Evolutionary conservation across 495 filamentous ascomycete species (phyloP).

Genomic region (Margaritispora aquatica): DNA sequence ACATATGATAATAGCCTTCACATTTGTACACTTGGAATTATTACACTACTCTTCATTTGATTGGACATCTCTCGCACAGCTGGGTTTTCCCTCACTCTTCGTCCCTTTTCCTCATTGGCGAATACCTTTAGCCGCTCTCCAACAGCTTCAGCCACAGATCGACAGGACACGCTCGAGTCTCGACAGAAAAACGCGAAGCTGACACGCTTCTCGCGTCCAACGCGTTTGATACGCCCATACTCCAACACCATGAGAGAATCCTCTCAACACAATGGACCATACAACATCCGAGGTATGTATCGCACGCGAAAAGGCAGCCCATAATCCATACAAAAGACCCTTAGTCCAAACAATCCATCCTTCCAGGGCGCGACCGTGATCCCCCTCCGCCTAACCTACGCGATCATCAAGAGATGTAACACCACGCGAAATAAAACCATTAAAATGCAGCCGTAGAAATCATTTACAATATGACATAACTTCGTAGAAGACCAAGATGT

Average conservation of each 20-base stretch:
- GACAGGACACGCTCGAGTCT: not conserved
- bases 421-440: not conserved
- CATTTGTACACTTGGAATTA: no score
- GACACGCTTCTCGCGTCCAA: not conserved
- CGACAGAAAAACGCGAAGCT: not conserved
- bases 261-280: not conserved
- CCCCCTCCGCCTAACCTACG: not conserved
- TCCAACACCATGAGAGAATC: not conserved
- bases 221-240: not conserved
- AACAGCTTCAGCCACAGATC: no score
- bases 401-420: not conserved
- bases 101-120: no score
- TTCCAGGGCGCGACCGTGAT: not conserved
- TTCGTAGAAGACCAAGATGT: conserved; percentile 7
- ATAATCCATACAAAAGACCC: not conserved
- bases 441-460: conserved; percentile 5
- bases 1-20: no score
- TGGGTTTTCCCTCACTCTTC: no score
- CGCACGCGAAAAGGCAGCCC: not conserved
- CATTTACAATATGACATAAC: conserved; percentile 16
- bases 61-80: no score
- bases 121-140: no score
- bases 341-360: not conserved
- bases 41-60: no score
- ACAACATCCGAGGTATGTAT: not conserved